Evolutionary conservation across 176 grass and related monocot genomes (phyloP).

Genomic region (Aegilops sharonensis): DNA sequence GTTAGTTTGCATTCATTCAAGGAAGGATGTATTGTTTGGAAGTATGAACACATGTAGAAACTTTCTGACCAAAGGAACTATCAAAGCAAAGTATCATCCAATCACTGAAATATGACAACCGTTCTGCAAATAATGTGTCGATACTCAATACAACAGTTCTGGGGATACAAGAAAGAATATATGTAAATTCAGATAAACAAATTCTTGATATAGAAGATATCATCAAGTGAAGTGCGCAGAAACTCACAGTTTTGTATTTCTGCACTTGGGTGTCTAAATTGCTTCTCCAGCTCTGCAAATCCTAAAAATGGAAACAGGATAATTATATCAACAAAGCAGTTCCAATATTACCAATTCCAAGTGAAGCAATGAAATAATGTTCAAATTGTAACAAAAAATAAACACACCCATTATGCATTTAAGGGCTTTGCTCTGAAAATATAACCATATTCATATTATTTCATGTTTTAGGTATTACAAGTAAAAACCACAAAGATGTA

Average conservation of each 20-base stretch:
- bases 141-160: not conserved
- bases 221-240: not conserved
- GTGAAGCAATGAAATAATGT: not conserved
- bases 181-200: not conserved
- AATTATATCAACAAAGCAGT: not conserved
- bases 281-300: slow-evolving; percentile 86
- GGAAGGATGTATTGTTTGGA: not conserved
- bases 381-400: not conserved
- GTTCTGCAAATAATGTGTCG: not conserved
- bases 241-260: slow-evolving; percentile 90
- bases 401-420: not conserved
- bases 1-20: not conserved
- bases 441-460: not conserved
- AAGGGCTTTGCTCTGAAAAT: not conserved
- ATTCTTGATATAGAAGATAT: not conserved
- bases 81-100: not conserved
- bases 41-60: not conserved
- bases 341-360: not conserved
- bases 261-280: slow-evolving; percentile 90
- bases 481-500: not conserved
- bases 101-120: not conserved
- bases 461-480: not conserved
- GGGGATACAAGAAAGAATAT: not conserved
- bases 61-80: not conserved
- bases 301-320: slow-evolving; percentile 34